Evolutionary conservation across 805 yeast genomes (phyloP).

Genomic region (Brettanomyces naardenensis): DNA sequence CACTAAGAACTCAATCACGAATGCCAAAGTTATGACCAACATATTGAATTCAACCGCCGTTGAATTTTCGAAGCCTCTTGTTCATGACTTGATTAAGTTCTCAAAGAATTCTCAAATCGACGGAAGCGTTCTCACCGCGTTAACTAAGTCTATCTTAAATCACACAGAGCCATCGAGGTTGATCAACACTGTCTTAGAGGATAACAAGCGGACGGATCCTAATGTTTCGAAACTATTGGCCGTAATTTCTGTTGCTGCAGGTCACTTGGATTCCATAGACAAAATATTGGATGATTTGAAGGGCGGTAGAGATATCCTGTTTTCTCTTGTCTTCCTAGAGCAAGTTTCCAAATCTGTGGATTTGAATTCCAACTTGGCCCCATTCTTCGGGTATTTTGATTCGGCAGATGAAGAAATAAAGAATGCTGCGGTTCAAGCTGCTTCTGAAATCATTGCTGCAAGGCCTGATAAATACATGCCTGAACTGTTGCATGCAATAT

Average conservation of each 20-base stretch:
- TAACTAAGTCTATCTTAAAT: conserved; percentile 13
- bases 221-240: conserved; percentile 25
- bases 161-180: conserved; percentile 9
- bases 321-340: conserved; percentile 37
- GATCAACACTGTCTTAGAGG: conserved; percentile 8
- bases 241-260: conserved; percentile 24
- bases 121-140: conserved; percentile 11
- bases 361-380: conserved; percentile 27
- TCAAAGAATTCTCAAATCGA: conserved; percentile 11
- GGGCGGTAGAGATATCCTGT: conserved; percentile 17
- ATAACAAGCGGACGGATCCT: conserved; percentile 17
- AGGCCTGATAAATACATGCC: conserved; percentile 33
- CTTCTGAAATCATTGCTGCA: conserved; percentile 40
- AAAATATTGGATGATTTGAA: conserved; percentile 13
- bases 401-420: conserved; percentile 28
- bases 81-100: conserved; percentile 12
- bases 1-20: conserved; percentile 6
- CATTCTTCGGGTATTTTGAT: conserved; percentile 27
- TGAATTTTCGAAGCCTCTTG: conserved; percentile 5
- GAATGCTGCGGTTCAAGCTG: conserved; percentile 42
- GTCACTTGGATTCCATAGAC: conserved; percentile 25
- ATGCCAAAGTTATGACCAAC: conserved; percentile 9
- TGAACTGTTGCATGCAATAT: conserved; percentile 22
- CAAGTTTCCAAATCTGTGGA: conserved; percentile 33
- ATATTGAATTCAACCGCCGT: conserved; percentile 5